A percentile compares a stretch with the other conserved stretches of the same genome.
Conservation (phyloP, 306 rosid genomes). For the Datisca glomerata region DNA sequence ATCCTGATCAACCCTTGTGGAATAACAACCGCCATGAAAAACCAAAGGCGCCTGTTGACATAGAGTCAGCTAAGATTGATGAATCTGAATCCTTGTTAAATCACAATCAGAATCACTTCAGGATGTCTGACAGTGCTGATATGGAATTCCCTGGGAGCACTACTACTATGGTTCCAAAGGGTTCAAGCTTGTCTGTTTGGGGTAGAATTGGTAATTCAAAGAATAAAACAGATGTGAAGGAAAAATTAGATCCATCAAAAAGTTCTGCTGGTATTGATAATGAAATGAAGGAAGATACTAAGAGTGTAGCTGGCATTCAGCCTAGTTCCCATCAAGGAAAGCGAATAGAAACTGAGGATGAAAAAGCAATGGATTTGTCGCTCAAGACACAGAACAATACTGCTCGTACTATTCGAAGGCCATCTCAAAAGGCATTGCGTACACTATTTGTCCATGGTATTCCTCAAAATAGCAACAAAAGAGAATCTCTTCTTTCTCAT, state of each 20-base stretch:
- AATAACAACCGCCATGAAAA: constrained; percentile 65
- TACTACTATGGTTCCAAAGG: constrained; percentile 40
- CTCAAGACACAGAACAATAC: constrained; percentile 39
- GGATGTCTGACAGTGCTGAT: constrained; percentile 24
- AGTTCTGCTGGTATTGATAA: constrained; percentile 45
- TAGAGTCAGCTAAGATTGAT: constrained; percentile 57
- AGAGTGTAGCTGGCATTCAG: constrained; percentile 31
- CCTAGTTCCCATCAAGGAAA: constrained; percentile 47
- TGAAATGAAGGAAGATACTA: constrained; percentile 47
- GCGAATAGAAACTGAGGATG: constrained; percentile 39
- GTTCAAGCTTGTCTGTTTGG: constrained; percentile 61
- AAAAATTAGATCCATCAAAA: constrained; percentile 35
- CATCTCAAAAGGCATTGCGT: constrained; percentile 79
- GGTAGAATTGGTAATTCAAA: constrained; percentile 76
- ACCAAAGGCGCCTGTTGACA: constrained; percentile 39
- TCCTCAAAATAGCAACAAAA: constrained; percentile 68
- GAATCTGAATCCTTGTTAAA: constrained; percentile 40
- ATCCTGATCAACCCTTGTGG: constrained; percentile 99
- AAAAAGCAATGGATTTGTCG: constrained; percentile 35
- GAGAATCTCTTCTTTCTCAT: constrained; percentile 79
- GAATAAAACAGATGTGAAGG: constrained; percentile 50
- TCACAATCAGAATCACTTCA: constrained; percentile 27
- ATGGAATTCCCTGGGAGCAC: constrained; percentile 29
- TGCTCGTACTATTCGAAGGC: constrained; percentile 42
- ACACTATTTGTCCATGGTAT: constrained; percentile 87